A percentile compares a stretch with the other conserved stretches of the same genome.
phyloP scores from a whole-genome alignment of 352 stramenopile species.

The Phytophthora fragariaefolia region DNA sequence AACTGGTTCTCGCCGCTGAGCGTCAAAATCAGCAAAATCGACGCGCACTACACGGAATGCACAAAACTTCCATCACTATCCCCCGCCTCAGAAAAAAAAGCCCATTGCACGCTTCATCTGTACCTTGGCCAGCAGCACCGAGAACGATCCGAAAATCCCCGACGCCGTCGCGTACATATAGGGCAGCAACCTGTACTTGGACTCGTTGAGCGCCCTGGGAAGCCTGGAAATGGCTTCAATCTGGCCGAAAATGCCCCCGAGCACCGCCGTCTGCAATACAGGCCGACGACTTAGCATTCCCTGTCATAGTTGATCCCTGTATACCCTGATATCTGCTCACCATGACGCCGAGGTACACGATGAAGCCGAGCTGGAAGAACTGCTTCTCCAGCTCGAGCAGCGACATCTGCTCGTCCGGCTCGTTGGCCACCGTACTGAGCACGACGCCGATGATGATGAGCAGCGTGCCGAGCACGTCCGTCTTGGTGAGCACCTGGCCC shows the following conservation, averaged over 20 bases:
- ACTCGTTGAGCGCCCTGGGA: conserved; percentile 56
- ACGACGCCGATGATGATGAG: conserved; percentile 87
- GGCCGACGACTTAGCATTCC: conserved; percentile 1
- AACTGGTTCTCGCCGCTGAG: conserved; percentile 86
- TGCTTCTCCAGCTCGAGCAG: conserved; percentile 80
- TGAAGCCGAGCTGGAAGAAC: conserved; percentile 79
- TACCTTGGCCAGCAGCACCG: conserved; percentile 83
- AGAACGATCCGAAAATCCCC: conserved; percentile 86
- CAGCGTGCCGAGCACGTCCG: conserved; percentile 73
- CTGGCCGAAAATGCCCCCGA: conserved; percentile 75
- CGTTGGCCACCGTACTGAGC: conserved; percentile 81
- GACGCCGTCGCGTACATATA: conserved; percentile 86
- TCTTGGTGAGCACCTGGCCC: conserved; percentile 72
- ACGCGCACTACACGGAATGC: conserved; percentile 56
- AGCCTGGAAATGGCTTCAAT: conserved; percentile 70
- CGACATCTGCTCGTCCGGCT: conserved; percentile 82
- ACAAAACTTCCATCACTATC: conserved; percentile 4
- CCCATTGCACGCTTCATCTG: conserved; percentile 25
- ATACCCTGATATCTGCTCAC: conserved; percentile 31
- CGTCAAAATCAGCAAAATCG: conserved; percentile 82
- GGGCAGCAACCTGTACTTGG: conserved; percentile 69
- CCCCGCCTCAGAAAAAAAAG: too few species aligned
- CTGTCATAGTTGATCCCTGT: conserved; percentile 4
- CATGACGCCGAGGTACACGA: conserved; percentile 84
- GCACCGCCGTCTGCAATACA: conserved; percentile 53